These are phyloP conservation scores for Drechslera avenae DNA, from an alignment of 2,329 filamentous ascomycete species.

Conservation along the genomic window DNA sequence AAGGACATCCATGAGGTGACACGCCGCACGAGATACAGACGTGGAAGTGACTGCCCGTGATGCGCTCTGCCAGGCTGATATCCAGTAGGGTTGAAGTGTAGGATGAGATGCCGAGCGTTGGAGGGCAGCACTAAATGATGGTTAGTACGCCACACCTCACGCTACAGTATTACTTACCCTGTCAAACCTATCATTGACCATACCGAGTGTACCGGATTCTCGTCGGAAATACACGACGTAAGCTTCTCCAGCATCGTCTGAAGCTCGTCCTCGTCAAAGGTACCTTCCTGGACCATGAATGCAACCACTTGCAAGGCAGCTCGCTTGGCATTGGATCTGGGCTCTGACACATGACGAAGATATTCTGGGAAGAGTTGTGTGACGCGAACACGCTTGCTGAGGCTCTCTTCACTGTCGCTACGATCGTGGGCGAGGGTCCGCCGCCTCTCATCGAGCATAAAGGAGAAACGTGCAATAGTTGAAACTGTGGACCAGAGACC, in stretches of 20 bases:
- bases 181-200: conserved; percentile 87
- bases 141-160: conserved; percentile 5
- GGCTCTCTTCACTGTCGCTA: conserved; percentile 27
- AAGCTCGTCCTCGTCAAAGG: conserved; percentile 57
- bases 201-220: conserved; percentile 64
- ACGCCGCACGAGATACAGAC: conserved; percentile 75
- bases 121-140: conserved; percentile 34
- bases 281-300: conserved; percentile 51
- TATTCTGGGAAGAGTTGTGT: conserved; percentile 49
- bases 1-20: conserved; percentile 72
- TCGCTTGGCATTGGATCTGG: conserved; percentile 47
- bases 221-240: conserved; percentile 67
- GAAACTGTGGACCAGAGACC: conserved; percentile 47
- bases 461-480: conserved; percentile 48
- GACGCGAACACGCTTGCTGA: conserved; percentile 47
- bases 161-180: conserved; percentile 60
- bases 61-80: conserved; percentile 75
- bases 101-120: conserved; percentile 31
- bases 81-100: conserved; percentile 62
- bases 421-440: conserved; percentile 20
- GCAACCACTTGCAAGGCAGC: conserved; percentile 62
- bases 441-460: conserved; percentile 39
- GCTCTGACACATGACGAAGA: conserved; percentile 45
- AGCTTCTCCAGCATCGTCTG: conserved; percentile 64
- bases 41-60: conserved; percentile 72